Evolutionary conservation across 768 basidiomycete species (phyloP).

Genomic region (Trametes cubensis): DNA sequence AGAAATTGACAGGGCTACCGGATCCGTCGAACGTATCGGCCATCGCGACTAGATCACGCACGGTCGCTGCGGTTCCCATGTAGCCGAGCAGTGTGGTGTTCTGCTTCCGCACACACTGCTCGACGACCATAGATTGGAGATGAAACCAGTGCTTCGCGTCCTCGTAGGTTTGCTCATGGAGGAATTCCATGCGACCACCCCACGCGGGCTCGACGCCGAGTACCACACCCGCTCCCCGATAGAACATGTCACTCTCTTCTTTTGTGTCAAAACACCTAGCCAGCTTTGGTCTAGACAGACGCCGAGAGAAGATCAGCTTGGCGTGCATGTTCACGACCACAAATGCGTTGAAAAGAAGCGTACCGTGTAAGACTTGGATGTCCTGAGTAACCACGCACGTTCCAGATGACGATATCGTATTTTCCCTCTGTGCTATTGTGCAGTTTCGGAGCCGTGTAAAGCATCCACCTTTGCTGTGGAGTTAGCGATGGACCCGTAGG

Average conservation of each 20-base stretch:
- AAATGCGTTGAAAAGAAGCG: no score
- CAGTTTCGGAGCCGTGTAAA: not conserved
- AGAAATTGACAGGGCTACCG: constrained; percentile 7
- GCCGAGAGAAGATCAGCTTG: not conserved
- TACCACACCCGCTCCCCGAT: not conserved
- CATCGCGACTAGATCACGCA: constrained; percentile 9
- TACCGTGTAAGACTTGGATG: no score
- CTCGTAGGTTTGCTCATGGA: not conserved
- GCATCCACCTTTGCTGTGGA: not conserved
- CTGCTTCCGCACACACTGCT: not conserved
- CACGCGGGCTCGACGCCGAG: not conserved
- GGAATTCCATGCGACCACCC: not conserved
- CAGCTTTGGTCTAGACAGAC: not conserved
- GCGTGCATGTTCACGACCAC: no score
- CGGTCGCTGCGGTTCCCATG: constrained; percentile 9
- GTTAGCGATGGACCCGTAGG: no score
- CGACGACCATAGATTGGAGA: not conserved
- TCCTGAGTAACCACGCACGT: not conserved
- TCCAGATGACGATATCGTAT: constrained; percentile 13
- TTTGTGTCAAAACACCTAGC: not conserved
- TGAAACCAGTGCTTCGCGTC: not conserved
- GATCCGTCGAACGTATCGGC: constrained; percentile 18
- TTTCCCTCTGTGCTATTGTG: not conserved
- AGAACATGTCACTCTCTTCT: not conserved
- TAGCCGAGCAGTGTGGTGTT: not conserved